Percentiles rank a stretch among this genome's conserved stretches.
Evolutionary conservation across 805 yeast genomes (phyloP).

Genomic region (Lachancea fermentati): DNA sequence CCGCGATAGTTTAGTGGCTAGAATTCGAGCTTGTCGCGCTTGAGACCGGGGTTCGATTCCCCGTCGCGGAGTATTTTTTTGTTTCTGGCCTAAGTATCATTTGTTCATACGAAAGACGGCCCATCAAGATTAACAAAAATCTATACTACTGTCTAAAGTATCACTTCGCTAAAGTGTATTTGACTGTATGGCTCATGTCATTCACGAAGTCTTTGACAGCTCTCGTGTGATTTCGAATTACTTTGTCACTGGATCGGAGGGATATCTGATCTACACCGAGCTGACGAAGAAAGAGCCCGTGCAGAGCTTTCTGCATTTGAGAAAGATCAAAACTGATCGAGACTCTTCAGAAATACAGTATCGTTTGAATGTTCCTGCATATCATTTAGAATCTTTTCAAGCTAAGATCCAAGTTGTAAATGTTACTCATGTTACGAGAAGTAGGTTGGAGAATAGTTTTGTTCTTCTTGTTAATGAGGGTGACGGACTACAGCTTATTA

Average conservation of each 20-base stretch:
- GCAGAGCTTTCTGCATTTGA: slow-evolving; percentile 1
- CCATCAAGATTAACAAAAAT: no score
- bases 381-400: not conserved
- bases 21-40: slow-evolving; percentile 31
- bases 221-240: not conserved
- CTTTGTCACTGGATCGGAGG: slow-evolving; percentile 4
- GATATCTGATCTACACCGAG: not conserved
- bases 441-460: slow-evolving; percentile 1
- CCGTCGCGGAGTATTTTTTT: slow-evolving; percentile 26
- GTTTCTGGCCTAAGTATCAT: no score
- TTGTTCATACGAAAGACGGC: no score
- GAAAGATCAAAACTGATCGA: not conserved
- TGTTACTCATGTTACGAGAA: slow-evolving; percentile 1
- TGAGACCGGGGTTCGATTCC: slow-evolving; percentile 31
- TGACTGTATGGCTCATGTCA: not conserved
- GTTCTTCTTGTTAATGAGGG: slow-evolving; percentile 13
- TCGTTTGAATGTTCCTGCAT: not conserved
- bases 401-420: slow-evolving; percentile 4
- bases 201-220: not conserved
- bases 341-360: not conserved
- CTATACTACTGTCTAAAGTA: no score
- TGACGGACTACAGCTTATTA: slow-evolving; percentile 15
- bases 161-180: no score
- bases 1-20: slow-evolving; percentile 28
- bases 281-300: not conserved